Evolutionary conservation across 768 basidiomycete genomes (phyloP).

Genomic region (Cystofilobasidium ferigula): DNA sequence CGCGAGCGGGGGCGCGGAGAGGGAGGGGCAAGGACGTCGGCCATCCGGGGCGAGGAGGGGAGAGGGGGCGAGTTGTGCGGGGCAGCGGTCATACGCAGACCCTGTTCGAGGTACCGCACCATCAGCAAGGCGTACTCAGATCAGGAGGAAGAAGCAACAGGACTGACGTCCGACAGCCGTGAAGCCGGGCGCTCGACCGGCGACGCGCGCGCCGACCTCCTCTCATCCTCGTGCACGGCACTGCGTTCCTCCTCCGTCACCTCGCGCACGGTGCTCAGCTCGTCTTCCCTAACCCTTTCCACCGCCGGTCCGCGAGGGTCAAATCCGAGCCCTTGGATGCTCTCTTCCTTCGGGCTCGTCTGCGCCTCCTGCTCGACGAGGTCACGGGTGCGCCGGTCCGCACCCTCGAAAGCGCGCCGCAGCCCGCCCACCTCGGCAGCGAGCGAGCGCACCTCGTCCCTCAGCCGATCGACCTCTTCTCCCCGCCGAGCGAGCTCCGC

Average conservation of each 20-base stretch:
- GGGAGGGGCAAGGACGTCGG: conserved; percentile 7
- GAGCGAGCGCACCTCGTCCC: conserved; percentile 66
- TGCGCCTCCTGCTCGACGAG: conserved; percentile 32
- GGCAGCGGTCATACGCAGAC: conserved; percentile 15
- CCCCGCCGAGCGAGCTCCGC: conserved; percentile 20
- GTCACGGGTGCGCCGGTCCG: conserved; percentile 47
- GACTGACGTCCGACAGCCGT: conserved; percentile 15
- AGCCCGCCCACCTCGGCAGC: conserved; percentile 76
- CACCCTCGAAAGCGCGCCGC: conserved; percentile 71
- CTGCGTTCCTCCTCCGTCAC: conserved; percentile 5
- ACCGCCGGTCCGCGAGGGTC: too few species aligned
- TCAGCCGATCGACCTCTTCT: conserved; percentile 56
- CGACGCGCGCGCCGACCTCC: conserved; percentile 47
- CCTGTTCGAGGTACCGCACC: background rate
- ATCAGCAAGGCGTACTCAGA: background rate
- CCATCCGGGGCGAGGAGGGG: conserved; percentile 17
- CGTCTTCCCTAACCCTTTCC: background rate
- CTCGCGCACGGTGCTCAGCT: conserved; percentile 9
- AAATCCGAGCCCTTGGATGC: background rate
- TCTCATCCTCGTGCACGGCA: conserved; percentile 51
- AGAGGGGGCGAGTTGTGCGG: conserved; percentile 16
- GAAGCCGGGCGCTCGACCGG: conserved; percentile 26
- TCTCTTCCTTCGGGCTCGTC: conserved; percentile 32
- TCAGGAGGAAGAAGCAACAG: background rate
- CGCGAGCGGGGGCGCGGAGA: conserved; percentile 1